These are phyloP conservation scores for Nannochloropsis gaditana DNA, from an alignment of 108 stramenopile genomes.

Conservation along the genomic window DNA sequence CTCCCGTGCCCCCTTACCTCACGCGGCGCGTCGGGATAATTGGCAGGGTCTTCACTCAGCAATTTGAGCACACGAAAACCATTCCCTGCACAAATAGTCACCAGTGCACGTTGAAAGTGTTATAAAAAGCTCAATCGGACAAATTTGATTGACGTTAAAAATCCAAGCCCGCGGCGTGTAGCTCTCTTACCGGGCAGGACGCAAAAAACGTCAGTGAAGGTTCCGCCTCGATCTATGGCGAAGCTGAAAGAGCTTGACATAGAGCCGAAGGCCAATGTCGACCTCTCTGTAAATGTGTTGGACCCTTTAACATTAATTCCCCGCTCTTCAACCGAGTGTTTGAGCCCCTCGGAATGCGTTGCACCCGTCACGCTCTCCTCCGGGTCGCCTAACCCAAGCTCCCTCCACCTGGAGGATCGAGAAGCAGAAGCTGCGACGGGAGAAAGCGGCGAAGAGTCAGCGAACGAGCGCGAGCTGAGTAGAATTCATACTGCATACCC, in stretches of 20 bases:
- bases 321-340: too few relatives aligned
- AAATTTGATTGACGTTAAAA: constrained; percentile 59
- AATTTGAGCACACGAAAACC: constrained; percentile 64
- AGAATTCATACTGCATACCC: too few relatives aligned
- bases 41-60: constrained; percentile 80
- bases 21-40: constrained; percentile 91
- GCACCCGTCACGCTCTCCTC: too few relatives aligned
- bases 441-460: too few relatives aligned
- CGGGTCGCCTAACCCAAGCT: too few relatives aligned
- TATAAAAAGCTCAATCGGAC: constrained; percentile 12
- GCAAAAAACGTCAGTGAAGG: constrained; percentile 89
- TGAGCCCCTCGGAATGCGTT: too few relatives aligned
- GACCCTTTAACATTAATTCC: too few relatives aligned
- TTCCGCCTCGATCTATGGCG: constrained; percentile 88
- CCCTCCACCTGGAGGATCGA: too few relatives aligned
- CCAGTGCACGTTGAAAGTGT: background rate
- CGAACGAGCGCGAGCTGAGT: too few relatives aligned
- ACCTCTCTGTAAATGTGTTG: too few relatives aligned
- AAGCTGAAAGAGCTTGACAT: background rate
- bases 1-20: constrained; percentile 65
- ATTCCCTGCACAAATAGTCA: constrained; percentile 12
- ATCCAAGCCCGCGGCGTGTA: background rate
- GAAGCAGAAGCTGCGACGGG: too few relatives aligned
- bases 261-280: too few relatives aligned
- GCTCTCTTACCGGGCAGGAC: constrained; percentile 54